Percentiles rank a stretch among this genome's conserved stretches.
Conservation (phyloP, 345 rosid species). For the Carallia brachiata region DNA sequence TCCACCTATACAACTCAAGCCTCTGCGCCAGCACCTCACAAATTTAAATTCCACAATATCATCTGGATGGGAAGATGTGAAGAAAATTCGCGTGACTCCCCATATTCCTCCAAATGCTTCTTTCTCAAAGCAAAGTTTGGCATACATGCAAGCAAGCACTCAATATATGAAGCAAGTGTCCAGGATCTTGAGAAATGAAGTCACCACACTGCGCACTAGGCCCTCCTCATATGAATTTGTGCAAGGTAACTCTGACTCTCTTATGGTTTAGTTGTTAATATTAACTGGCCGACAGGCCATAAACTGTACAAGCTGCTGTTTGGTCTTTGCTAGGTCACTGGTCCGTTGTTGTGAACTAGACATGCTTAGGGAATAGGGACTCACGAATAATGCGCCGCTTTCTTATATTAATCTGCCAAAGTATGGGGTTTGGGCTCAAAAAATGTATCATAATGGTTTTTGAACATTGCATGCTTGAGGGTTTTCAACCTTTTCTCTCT, state of each 20-base stretch:
- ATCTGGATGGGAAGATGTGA: conserved; percentile 25
- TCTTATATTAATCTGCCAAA: too few species aligned
- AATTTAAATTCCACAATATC: conserved; percentile 11
- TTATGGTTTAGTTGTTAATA: too few species aligned
- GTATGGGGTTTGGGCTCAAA: too few species aligned
- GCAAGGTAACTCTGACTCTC: conserved; percentile 14
- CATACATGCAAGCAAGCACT: conserved; percentile 23
- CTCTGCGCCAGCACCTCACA: conserved; percentile 16
- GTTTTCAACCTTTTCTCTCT: too few species aligned
- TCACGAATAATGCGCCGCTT: too few species aligned
- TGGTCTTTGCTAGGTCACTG: neutral
- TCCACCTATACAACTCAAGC: conserved; percentile 9
- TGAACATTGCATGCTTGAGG: too few species aligned
- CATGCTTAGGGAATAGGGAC: too few species aligned
- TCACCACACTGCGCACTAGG: conserved; percentile 14
- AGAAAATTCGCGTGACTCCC: conserved; percentile 23
- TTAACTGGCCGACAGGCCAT: neutral
- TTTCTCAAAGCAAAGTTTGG: conserved; percentile 23
- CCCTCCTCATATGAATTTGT: conserved; percentile 24
- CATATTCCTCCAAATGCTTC: conserved; percentile 20
- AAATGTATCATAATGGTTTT: too few species aligned
- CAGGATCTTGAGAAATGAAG: conserved; percentile 11
- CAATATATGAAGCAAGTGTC: conserved; percentile 27
- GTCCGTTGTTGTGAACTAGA: too few species aligned
- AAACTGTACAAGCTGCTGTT: neutral